A percentile compares a stretch with the other conserved stretches of the same genome.
phyloP scores from a whole-genome alignment of 2,329 filamentous ascomycete species.

The Aspergillus transmontanensis region DNA sequence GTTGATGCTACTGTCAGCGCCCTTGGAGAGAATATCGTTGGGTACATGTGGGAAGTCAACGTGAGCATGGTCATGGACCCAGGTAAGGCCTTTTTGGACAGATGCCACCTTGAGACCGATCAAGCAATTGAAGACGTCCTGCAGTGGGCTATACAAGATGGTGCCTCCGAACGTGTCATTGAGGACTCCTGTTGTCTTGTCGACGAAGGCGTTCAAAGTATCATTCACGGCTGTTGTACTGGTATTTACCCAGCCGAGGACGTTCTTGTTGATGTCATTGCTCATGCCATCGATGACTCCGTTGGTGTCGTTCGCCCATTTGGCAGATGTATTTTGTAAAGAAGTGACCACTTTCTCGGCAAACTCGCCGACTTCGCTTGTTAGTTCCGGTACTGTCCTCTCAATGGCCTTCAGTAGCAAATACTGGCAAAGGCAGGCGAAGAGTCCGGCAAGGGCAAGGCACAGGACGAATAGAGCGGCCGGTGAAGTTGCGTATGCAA shows the following conservation, averaged over 20 bases:
- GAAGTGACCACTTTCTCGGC: constrained; percentile 74
- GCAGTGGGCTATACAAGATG: constrained; percentile 74
- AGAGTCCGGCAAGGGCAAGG: constrained; percentile 77
- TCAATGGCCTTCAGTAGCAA: constrained; percentile 74
- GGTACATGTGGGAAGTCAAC: constrained; percentile 77
- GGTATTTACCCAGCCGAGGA: constrained; percentile 85
- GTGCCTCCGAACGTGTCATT: constrained; percentile 81
- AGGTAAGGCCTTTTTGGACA: constrained; percentile 86
- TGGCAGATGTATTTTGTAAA: constrained; percentile 70
- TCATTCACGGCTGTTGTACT: constrained; percentile 81
- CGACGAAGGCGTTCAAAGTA: constrained; percentile 80
- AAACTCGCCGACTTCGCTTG: constrained; percentile 74
- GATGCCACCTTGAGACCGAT: constrained; percentile 82
- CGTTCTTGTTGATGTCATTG: constrained; percentile 75
- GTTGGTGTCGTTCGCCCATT: constrained; percentile 79
- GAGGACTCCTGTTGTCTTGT: constrained; percentile 73
- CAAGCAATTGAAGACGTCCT: constrained; percentile 82
- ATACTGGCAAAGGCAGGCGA: constrained; percentile 81
- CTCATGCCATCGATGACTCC: constrained; percentile 66
- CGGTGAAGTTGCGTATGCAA: constrained; percentile 84
- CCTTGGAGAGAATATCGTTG: constrained; percentile 80
- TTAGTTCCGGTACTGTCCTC: constrained; percentile 74
- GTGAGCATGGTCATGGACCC: constrained; percentile 85
- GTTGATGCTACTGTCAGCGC: constrained; percentile 63
- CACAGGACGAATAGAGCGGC: constrained; percentile 85